Evolutionary conservation across 352 stramenopile species (phyloP), one percentile per base, ranked within the genome.

Genomic region (Phytophthora crassamura): DNA sequence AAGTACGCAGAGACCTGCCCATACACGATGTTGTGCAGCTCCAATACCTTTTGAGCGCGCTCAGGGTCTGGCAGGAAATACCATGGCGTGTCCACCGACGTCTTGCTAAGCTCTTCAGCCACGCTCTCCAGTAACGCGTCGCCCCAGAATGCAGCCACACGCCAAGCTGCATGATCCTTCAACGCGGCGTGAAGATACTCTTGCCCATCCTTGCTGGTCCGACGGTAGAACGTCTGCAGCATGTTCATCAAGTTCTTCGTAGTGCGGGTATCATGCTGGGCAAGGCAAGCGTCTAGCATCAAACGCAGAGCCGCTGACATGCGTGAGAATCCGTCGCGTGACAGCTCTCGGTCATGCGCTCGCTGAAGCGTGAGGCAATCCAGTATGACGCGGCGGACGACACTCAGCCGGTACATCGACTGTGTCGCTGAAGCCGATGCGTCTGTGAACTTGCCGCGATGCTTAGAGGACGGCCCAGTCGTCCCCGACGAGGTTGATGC

Each of bases 231-330:
- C 3, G 87, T 95, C 61, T 95, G 87, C 16, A 90, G 55, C 84
- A 95, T 86, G 60, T 95, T 93, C 84, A 95, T 93, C 4, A 95
- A 67, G 20, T 84, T 75, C 52, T 88, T 90, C 56, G 77, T 86
- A 0, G 72, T 88, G 22, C 77, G 82, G 12, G 71, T 90, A 54
- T 95, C 87, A 36, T 89, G 73, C 20, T 75, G 69, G 48, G 91
- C 78, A 10, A 80, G 59, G 54, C 82, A 88, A 0, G 83, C 85
- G 59, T 91, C 72, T 22, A 95, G 54, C 20, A 95, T 40, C 14
- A 95, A 62, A 32, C 72, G 77, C 36, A 95, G 47, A 3, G 84
- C 78, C 2, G 68, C 67, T 1, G 76, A 58, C 7, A 95, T 72
- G 50, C 83, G 75, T 35, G 73, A 67, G 49, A 84, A 95, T 0